These are phyloP conservation scores for Echinochloa phyllopogon DNA, from an alignment of 176 grass and related monocot genomes.

Conservation along the genomic window DNA sequence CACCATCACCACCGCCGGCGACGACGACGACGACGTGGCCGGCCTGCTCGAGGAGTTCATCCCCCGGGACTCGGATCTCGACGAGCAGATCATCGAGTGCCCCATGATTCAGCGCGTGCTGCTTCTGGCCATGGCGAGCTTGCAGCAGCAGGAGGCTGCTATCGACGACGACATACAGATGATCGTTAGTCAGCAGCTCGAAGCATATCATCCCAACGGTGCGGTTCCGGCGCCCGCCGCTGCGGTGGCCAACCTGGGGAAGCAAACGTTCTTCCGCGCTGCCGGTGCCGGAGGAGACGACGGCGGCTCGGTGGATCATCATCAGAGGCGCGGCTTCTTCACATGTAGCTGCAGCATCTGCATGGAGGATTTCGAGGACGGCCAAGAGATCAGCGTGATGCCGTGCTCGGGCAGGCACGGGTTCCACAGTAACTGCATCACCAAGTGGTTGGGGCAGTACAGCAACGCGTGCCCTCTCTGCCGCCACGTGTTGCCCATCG, in stretches of 20 bases:
- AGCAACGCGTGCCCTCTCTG: conserved; percentile 31
- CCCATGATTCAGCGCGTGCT: neutral
- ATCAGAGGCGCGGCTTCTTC: neutral
- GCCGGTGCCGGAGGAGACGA: neutral
- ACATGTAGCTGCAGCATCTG: conserved; percentile 18
- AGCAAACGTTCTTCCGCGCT: neutral
- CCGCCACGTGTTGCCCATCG: conserved; percentile 5
- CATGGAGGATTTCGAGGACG: conserved; percentile 1
- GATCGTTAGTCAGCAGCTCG: neutral
- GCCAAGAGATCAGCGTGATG: neutral
- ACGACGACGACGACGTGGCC: neutral
- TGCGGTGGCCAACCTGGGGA: neutral
- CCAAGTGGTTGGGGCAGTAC: conserved; percentile 7
- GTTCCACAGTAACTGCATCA: conserved; percentile 13
- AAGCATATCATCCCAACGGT: neutral
- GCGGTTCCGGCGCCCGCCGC: neutral
- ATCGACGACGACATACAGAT: neutral
- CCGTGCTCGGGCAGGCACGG: conserved; percentile 17
- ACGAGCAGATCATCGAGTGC: neutral
- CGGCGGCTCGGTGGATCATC: neutral
- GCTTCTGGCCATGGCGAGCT: neutral
- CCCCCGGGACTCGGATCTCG: neutral
- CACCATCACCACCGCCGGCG: too few species aligned
- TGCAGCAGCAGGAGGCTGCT: neutral
- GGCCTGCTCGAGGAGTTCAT: neutral